Evolutionary conservation across 129 eudicot species (phyloP).

Genomic region (Flaveria brownii): DNA sequence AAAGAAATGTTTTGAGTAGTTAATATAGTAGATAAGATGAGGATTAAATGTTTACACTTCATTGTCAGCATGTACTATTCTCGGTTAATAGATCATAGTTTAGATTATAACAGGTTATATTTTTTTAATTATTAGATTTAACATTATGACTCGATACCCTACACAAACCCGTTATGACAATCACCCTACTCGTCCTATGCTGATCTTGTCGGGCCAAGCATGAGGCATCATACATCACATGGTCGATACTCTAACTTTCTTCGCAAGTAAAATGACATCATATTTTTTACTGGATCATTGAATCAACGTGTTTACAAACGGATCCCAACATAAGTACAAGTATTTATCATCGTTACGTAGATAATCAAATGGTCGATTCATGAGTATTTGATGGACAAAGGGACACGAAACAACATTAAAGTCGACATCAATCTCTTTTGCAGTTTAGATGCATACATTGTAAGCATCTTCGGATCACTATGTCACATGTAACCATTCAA

Average conservation of each 20-base stretch:
- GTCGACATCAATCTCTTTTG: not conserved
- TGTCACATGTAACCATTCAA: constrained; percentile 20
- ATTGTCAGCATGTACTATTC: no score
- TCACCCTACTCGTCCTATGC: not conserved
- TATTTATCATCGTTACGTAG: not conserved
- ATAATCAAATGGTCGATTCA: not conserved
- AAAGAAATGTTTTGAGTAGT: no score
- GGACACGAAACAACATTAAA: constrained; percentile 16
- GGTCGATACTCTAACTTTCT: not conserved
- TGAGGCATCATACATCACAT: not conserved
- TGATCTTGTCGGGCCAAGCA: not conserved
- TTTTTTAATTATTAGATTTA: no score
- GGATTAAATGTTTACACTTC: no score
- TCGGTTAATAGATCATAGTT: no score
- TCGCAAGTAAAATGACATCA: not conserved
- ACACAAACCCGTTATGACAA: not conserved
- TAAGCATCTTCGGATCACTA: not conserved
- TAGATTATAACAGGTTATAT: no score
- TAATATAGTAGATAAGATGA: no score
- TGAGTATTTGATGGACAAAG: not conserved
- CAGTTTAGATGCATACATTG: constrained; percentile 2
- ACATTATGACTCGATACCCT: no score
- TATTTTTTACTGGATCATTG: not conserved
- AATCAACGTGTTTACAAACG: not conserved
- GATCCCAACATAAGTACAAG: not conserved